These are phyloP conservation scores for Fusarium sarcochroum DNA, from an alignment of 2,329 filamentous ascomycete genomes.

Conservation along the genomic window DNA sequence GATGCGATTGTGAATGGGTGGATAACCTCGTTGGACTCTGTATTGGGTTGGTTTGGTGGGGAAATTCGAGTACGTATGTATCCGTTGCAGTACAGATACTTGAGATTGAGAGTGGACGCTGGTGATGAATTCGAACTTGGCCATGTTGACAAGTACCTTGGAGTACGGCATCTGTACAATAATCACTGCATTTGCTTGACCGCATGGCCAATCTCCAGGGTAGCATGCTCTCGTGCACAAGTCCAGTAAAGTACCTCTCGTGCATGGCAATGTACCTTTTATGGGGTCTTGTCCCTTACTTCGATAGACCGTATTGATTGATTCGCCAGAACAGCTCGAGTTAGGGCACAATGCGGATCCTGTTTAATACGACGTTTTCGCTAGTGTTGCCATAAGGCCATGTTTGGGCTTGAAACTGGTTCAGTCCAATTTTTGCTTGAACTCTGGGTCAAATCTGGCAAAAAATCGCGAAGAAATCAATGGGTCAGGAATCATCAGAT, in stretches of 20 bases:
- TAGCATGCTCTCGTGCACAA: slow-evolving; percentile 20
- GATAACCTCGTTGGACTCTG: slow-evolving; percentile 16
- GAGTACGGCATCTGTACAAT: not conserved
- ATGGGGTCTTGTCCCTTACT: slow-evolving; percentile 24
- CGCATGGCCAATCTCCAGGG: slow-evolving; percentile 17
- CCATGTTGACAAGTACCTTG: not conserved
- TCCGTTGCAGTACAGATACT: not conserved
- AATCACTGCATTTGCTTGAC: slow-evolving; percentile 8
- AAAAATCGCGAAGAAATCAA: slow-evolving; percentile 7
- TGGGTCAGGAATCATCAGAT: slow-evolving; percentile 25
- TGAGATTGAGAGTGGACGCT: not conserved
- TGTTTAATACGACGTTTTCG: slow-evolving; percentile 44
- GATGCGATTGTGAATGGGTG: slow-evolving; percentile 23
- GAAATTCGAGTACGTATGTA: not conserved
- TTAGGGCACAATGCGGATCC: slow-evolving; percentile 39
- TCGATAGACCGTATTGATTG: slow-evolving; percentile 37
- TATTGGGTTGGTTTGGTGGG: not conserved
- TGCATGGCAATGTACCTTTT: slow-evolving; percentile 32
- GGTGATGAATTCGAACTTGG: not conserved
- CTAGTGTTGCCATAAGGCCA: slow-evolving; percentile 40
- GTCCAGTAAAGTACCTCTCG: slow-evolving; percentile 28
- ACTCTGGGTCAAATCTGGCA: slow-evolving; percentile 2
- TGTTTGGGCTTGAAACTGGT: slow-evolving; percentile 32
- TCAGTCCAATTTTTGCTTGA: slow-evolving; percentile 22
- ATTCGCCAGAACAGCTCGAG: slow-evolving; percentile 27